Evolutionary conservation across 768 basidiomycete species (phyloP), one percentile per base, ranked within the genome.

Genomic region (Leccinum barrowsii): DNA sequence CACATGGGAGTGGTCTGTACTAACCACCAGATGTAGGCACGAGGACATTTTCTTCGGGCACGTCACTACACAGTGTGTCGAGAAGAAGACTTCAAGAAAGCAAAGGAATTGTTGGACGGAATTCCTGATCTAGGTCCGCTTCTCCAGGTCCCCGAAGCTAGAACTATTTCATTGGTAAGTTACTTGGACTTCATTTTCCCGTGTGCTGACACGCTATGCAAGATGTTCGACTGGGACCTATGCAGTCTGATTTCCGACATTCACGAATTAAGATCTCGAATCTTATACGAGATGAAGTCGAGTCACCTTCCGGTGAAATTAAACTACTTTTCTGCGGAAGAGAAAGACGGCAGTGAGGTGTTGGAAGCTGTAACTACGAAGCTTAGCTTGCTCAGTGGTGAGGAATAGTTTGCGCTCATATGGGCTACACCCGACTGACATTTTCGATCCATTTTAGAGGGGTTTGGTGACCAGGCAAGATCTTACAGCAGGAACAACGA

Each of bases 151-250:
- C 61, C 50, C 1, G 59, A 58, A 30, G 50, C 30, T 10, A 32
- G 30, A 21, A 49, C 34, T 5, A 37, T 59, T 8, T 34, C 17
- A 3, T 32, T 66, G 10, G 65, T 63, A 48, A 30, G 61, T 21
- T 19, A 34, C n/a, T 40, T 42, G 12, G 28, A 21, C 24, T 37
- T 37, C 30, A 32, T 46, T 50, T 49, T 2, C 12, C 2, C n/a
- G 19, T 37, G 1, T 7, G 35, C 19, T 63, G 21, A 66, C 32
- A 5, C 4, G 6, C 7, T 12, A 35, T 11, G 28, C 6, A 50
- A 66, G 65, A 32, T 66, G 15, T 63, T 66, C 8, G 55, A 47
- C 24, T 66, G 58, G 59, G 46, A 55, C 22, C 11, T 63, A 7
- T 15, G 30, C 22, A 40, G 35, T 10, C 46, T 66, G 21, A 37